Conservation (phyloP, 2,329 filamentous ascomycete genomes). For the Colletotrichum trifolii region DNA sequence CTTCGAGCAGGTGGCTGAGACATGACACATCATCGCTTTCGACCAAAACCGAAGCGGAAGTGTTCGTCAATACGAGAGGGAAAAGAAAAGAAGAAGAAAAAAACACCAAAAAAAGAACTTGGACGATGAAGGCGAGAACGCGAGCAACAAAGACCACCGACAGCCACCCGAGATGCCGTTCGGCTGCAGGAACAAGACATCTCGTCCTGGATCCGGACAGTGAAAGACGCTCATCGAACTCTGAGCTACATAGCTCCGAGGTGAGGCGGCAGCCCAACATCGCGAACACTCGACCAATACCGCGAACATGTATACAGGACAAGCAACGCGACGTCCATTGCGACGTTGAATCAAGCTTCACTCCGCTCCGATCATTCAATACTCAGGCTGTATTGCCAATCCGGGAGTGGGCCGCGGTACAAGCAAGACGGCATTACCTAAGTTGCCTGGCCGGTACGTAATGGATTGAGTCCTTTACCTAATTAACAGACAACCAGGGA, state of each 20-base stretch:
- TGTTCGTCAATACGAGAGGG: no score
- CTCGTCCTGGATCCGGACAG: no score
- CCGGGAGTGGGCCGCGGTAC: constrained; percentile 11
- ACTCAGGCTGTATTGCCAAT: neutral
- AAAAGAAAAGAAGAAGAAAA: neutral
- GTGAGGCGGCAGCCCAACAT: neutral
- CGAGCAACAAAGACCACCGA: neutral
- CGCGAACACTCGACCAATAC: neutral
- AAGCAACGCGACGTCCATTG: neutral
- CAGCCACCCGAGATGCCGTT: no score
- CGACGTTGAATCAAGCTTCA: neutral
- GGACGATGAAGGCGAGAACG: neutral
- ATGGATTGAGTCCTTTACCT: constrained; percentile 10
- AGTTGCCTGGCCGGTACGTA: constrained; percentile 14
- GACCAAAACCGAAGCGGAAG: no score
- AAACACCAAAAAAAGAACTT: neutral
- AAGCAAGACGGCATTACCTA: constrained; percentile 11
- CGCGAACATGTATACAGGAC: neutral
- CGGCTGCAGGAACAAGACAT: no score
- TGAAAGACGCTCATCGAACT: no score
- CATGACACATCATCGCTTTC: no score
- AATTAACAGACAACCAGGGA: constrained; percentile 14
- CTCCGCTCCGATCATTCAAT: constrained; percentile 2
- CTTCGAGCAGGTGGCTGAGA: no score
- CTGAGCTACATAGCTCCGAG: neutral